These are phyloP conservation scores for Aspergillus bombycis DNA, from an alignment of 2,329 filamentous ascomycete species.

Conservation along the genomic window DNA sequence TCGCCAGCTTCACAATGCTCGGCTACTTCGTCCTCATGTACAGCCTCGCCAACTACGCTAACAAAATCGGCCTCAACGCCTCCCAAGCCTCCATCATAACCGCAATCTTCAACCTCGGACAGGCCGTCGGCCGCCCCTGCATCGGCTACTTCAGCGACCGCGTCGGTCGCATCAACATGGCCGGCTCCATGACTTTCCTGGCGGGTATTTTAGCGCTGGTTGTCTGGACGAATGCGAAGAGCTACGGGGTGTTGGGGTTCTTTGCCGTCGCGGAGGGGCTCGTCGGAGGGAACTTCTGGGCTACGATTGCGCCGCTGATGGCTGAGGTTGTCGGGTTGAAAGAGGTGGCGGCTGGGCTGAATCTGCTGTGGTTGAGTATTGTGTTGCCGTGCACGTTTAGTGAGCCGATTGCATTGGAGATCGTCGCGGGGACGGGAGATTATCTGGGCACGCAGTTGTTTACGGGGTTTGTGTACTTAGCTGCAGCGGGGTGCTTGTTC, in stretches of 20 bases:
- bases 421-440: slow-evolving; percentile 6
- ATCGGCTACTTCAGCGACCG: slow-evolving; percentile 52
- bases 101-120: slow-evolving; percentile 53
- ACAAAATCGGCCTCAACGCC: slow-evolving; percentile 45
- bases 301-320: slow-evolving; percentile 55
- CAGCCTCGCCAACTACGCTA: slow-evolving; percentile 44
- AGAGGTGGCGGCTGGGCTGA: slow-evolving; percentile 55
- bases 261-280: slow-evolving; percentile 50
- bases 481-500: slow-evolving; percentile 45
- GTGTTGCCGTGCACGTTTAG: slow-evolving; percentile 45
- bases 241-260: slow-evolving; percentile 47
- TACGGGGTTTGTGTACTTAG: slow-evolving; percentile 59
- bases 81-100: slow-evolving; percentile 45
- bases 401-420: slow-evolving; percentile 56
- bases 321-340: slow-evolving; percentile 60
- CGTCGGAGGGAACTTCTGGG: slow-evolving; percentile 54
- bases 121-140: slow-evolving; percentile 50
- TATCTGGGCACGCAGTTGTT: slow-evolving; percentile 49
- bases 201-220: slow-evolving; percentile 45
- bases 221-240: slow-evolving; percentile 52
- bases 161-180: slow-evolving; percentile 29
- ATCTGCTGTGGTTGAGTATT: slow-evolving; percentile 58
- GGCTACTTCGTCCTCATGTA: not conserved
- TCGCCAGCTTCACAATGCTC: slow-evolving; percentile 44
- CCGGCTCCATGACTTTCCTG: slow-evolving; percentile 25